Base-by-base conservation (phyloP, 2,329 filamentous ascomycete genomes). In the Cladosporium sp. region DNA sequence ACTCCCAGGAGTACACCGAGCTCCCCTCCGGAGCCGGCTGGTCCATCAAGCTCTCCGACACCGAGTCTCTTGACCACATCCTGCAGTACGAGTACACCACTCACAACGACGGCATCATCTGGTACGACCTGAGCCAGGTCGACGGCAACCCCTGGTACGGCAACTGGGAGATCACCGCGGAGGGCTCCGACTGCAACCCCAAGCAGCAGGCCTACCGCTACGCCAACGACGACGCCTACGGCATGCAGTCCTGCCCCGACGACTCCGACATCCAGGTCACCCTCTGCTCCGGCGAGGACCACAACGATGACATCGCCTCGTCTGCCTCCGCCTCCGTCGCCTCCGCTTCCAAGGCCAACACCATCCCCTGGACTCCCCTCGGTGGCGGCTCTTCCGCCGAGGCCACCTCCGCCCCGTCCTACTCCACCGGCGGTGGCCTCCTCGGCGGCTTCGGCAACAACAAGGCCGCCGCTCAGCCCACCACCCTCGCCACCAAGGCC, bases 31-130 rank as follows among this genome's bases (percentile, higher is more conserved):
- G 50, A 46, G 55, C 61, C 38, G 67, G 67, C 30, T 69, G 67
- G 67, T 66, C 66, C 15, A 65, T 69, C 60, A 69, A 69, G 65
- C 62, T 69, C 33, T 64, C 64, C 55, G 62, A 65, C 57, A 52
- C 51, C 29, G 40, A 47, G 20, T 52, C 16, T 43, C 52, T 57
- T 36, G 48, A 57, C 51, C 47, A 64, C 58, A 61, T 67, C 53
- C 57, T 68, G 45, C 67, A 69, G 52, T 68, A 65, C 53, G 67
- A 69, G 59, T 69, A 69, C 57, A 68, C 67, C 38, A 66, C 57
- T 56, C 64, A 66, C 49, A 56, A 62, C 48, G 63, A 65, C 45
- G 59, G 58, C 51, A 65, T 55, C 43, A 65, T 69, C 57, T 69
- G 67, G 67, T 68, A 64, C 56, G 67, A 69, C 57, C 51, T 68